A percentile compares a stretch with the other conserved stretches of the same genome.
phyloP scores from a whole-genome alignment of 1,284 basidiomycete genomes.

The Xerocomus alliaceus region DNA sequence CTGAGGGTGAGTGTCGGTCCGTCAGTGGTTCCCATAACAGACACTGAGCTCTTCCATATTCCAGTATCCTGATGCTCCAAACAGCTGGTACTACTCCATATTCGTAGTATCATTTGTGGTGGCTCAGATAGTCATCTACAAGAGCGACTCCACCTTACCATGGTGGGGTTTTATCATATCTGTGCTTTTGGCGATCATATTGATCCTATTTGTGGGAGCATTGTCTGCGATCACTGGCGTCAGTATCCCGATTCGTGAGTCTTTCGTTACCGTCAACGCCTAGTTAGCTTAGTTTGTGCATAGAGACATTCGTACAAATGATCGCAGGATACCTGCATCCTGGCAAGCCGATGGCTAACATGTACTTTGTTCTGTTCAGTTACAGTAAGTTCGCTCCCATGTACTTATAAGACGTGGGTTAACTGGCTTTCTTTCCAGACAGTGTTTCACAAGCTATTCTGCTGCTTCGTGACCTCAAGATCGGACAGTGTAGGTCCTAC shows the following conservation, averaged over 20 bases:
- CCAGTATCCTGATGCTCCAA: conserved; percentile 56
- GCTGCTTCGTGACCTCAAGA: conserved; percentile 62
- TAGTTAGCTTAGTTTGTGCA: neutral
- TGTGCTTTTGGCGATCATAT: conserved; percentile 47
- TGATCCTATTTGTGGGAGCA: conserved; percentile 55
- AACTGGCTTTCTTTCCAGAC: conserved; percentile 35
- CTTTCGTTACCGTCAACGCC: neutral
- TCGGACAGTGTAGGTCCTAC: conserved; percentile 56
- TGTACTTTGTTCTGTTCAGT: conserved; percentile 50
- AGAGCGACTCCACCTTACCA: conserved; percentile 56
- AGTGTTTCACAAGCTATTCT: conserved; percentile 51
- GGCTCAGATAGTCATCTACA: conserved; percentile 55
- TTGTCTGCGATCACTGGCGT: conserved; percentile 62
- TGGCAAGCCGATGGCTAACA: conserved; percentile 58
- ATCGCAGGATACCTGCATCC: conserved; percentile 67
- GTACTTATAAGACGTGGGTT: neutral
- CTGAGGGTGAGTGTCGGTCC: conserved; percentile 46
- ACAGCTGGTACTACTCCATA: conserved; percentile 53
- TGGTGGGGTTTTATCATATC: conserved; percentile 55
- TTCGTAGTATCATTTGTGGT: conserved; percentile 49
- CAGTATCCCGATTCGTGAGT: conserved; percentile 53
- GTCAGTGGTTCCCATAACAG: neutral
- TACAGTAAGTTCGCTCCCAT: conserved; percentile 35
- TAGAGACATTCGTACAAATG: conserved; percentile 56
- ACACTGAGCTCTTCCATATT: neutral